phyloP scores from a whole-genome alignment of 495 filamentous ascomycete species.

The Parmelia sp. region DNA sequence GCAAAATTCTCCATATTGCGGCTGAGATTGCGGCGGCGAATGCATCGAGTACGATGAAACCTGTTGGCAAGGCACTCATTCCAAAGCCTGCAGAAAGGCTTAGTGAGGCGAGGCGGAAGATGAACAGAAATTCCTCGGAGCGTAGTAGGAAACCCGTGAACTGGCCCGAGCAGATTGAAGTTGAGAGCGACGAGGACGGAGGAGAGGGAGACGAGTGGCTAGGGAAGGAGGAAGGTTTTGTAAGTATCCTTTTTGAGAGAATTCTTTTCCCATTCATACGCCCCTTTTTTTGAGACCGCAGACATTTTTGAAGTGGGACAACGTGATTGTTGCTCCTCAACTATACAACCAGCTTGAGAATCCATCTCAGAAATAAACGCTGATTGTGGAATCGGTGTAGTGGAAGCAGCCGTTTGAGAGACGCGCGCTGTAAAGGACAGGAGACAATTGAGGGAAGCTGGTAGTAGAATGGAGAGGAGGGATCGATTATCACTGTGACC shows the following conservation, averaged over 20 bases:
- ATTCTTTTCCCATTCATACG: background rate
- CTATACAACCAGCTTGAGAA: background rate
- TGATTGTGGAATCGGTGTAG: background rate
- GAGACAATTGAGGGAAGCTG: background rate
- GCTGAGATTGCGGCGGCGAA: constrained; percentile 2
- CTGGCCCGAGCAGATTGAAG: background rate
- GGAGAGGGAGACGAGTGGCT: background rate
- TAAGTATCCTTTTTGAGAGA: no score
- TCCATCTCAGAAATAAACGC: background rate
- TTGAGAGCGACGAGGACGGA: background rate
- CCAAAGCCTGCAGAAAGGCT: background rate
- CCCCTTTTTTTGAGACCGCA: background rate
- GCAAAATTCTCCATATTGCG: background rate
- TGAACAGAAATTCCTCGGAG: background rate
- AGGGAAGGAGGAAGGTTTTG: background rate
- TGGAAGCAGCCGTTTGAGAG: background rate
- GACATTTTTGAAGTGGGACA: background rate
- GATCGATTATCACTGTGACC: no score
- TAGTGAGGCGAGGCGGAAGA: background rate
- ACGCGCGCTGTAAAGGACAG: background rate
- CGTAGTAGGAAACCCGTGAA: background rate
- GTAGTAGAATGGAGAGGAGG: no score
- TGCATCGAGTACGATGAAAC: background rate
- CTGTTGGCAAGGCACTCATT: background rate
- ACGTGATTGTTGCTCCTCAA: no score